Evolutionary conservation across 306 rosid genomes (phyloP).

Genomic region (Rosa chinensis): DNA sequence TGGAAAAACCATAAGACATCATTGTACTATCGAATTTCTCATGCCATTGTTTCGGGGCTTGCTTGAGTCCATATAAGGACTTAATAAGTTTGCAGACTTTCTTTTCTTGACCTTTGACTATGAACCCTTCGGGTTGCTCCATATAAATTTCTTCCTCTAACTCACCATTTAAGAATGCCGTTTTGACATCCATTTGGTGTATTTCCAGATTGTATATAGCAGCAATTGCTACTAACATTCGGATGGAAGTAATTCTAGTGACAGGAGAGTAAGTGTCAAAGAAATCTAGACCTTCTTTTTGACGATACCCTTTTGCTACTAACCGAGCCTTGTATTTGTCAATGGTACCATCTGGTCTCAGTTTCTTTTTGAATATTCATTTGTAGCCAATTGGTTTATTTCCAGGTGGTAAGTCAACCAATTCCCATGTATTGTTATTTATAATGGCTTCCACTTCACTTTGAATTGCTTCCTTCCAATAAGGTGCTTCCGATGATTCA

Average conservation of each 20-base stretch:
- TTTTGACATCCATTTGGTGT: constrained; percentile 9
- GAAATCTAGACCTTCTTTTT: not conserved
- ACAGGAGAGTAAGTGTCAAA: not conserved
- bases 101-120: not conserved
- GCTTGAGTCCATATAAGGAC: not conserved
- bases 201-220: not conserved
- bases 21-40: not conserved
- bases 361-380: too few relatives aligned
- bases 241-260: not conserved
- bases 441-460: too few relatives aligned
- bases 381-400: too few relatives aligned
- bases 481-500: too few relatives aligned
- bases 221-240: not conserved
- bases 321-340: too few relatives aligned
- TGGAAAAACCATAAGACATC: not conserved
- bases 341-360: too few relatives aligned
- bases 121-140: not conserved
- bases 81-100: not conserved
- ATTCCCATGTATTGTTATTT: too few relatives aligned
- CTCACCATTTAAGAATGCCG: not conserved
- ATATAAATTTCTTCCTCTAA: constrained; percentile 6
- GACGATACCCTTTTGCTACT: too few relatives aligned
- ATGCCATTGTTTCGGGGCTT: not conserved
- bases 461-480: too few relatives aligned
- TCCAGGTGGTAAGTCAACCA: too few relatives aligned